Percentiles rank a stretch among this genome's conserved stretches.
Evolutionary conservation across 2,329 filamentous ascomycete genomes (phyloP).

Genomic region (Fusarium sp.): DNA sequence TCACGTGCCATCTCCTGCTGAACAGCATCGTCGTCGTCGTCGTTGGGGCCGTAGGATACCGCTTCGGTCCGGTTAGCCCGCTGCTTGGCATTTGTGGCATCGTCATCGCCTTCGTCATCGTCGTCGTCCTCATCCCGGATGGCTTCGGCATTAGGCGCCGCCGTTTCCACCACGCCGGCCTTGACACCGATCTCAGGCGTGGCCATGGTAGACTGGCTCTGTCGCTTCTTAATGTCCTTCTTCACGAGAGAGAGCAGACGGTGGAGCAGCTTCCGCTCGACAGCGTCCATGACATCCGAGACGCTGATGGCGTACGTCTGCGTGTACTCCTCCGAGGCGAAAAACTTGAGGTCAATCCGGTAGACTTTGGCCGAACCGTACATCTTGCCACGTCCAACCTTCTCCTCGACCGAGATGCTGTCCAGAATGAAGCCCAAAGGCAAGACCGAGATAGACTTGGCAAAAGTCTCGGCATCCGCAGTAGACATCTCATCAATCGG

Average conservation of each 20-base stretch:
- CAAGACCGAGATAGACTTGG: slow-evolving; percentile 90
- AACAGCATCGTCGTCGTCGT: slow-evolving; percentile 88
- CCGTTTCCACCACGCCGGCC: slow-evolving; percentile 65
- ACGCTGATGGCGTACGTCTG: slow-evolving; percentile 86
- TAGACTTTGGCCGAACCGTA: slow-evolving; percentile 84
- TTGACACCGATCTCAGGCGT: slow-evolving; percentile 78
- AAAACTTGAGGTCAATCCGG: slow-evolving; percentile 84
- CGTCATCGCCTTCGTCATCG: slow-evolving; percentile 79
- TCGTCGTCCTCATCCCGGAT: slow-evolving; percentile 61
- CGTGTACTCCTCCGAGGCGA: slow-evolving; percentile 84
- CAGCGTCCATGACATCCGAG: slow-evolving; percentile 79
- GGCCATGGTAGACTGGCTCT: slow-evolving; percentile 72
- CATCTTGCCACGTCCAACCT: slow-evolving; percentile 76
- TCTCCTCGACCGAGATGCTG: slow-evolving; percentile 83
- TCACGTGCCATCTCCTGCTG: slow-evolving; percentile 72
- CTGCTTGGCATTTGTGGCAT: slow-evolving; percentile 80
- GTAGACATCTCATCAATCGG: slow-evolving; percentile 78
- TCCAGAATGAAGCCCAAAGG: slow-evolving; percentile 88
- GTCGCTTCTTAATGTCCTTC: slow-evolving; percentile 87
- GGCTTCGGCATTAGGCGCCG: slow-evolving; percentile 50
- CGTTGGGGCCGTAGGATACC: slow-evolving; percentile 90
- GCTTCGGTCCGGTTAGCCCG: slow-evolving; percentile 82
- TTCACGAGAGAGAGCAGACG: slow-evolving; percentile 77
- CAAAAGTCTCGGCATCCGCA: slow-evolving; percentile 80
- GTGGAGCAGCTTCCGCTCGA: slow-evolving; percentile 85